Evolutionary conservation across 306 rosid genomes (phyloP), one percentile per base, ranked within the genome.

Genomic region (Cucurbita pepo): DNA sequence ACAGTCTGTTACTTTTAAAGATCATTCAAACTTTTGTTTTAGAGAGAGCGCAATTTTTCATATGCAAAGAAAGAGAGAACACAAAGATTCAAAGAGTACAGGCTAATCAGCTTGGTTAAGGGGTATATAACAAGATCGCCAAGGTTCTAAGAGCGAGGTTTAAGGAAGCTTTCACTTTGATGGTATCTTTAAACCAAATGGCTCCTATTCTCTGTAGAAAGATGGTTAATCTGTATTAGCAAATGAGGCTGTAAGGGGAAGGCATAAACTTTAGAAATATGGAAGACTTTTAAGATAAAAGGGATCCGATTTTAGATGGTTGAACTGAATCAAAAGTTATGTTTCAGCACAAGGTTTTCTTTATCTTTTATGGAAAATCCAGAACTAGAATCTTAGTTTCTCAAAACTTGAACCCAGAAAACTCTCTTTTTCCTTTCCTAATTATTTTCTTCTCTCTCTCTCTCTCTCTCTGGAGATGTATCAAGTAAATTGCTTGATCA

Each of bases 41-140:
- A 53, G 25, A 16, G 25, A 54, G 25, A 54, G 3, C 10, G 9
- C 9, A 11, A 18, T 7, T 54, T 52, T 54, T n/a, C 25, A n/a
- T 54, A 54, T 18, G 22, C 8, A 52, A 52, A 15, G 0, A 50
- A 50, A 50, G 18, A 14, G 54, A 16, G 56, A 52, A 16, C 3
- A 16, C 7, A 22, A 18, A 55, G 59, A 55, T 34, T 19, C 59
- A 6, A 52, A 19, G 34, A 19, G 34, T 13, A 55, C 13, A 8
- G 11, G 4, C 57, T 18, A 18, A 54, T 19, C 59, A 19, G 14
- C 59, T 19, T 55, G 59, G 59, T 55, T 21, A 55, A 19, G 13
- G 3, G 34, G 13, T 51, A 51, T 51, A 10, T 9, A 19, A 55
- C 10, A 6, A 18, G 87, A 79, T 90, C 91, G 6, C 95, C 96